Evolutionary conservation across 345 rosid genomes (phyloP).

Genomic region (Hibiscus mutabilis): DNA sequence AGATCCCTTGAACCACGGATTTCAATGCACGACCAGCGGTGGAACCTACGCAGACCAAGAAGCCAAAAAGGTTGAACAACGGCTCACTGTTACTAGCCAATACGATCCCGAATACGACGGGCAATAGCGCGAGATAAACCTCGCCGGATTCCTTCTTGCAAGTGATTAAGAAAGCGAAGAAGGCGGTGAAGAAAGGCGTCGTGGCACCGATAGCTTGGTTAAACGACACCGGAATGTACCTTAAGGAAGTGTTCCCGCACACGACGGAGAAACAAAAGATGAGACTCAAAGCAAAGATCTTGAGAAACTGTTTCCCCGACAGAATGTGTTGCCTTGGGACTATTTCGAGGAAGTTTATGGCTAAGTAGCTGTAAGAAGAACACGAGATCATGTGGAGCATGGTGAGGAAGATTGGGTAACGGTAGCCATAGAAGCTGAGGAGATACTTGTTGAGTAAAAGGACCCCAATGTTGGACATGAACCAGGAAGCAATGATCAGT

Average conservation of each 20-base stretch:
- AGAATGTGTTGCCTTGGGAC: slow-evolving; percentile 82
- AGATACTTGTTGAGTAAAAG: slow-evolving; percentile 91
- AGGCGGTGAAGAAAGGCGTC: slow-evolving; percentile 95
- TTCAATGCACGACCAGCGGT: slow-evolving; percentile 95
- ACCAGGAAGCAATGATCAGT: slow-evolving; percentile 80
- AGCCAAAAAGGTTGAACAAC: slow-evolving; percentile 81
- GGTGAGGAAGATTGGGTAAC: slow-evolving; percentile 88
- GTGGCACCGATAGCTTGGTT: slow-evolving; percentile 98
- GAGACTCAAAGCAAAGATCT: slow-evolving; percentile 70
- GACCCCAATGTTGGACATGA: slow-evolving; percentile 88
- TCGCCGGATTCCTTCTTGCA: slow-evolving; percentile 82
- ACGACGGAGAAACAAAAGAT: slow-evolving; percentile 95
- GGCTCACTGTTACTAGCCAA: slow-evolving; percentile 93
- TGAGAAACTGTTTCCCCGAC: slow-evolving; percentile 69
- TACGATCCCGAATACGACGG: slow-evolving; percentile 90
- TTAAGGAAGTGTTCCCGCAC: slow-evolving; percentile 84
- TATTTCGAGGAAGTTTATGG: slow-evolving; percentile 60
- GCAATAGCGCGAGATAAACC: slow-evolving; percentile 80
- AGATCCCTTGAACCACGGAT: slow-evolving; percentile 84
- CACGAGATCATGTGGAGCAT: slow-evolving; percentile 94
- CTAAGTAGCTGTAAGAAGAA: slow-evolving; percentile 66
- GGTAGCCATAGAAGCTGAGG: slow-evolving; percentile 81
- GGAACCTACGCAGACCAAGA: slow-evolving; percentile 83
- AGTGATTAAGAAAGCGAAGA: slow-evolving; percentile 80
- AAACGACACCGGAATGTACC: slow-evolving; percentile 96